phyloP scores from a whole-genome alignment of 2,329 filamentous ascomycete genomes.

The Fusarium longipes region DNA sequence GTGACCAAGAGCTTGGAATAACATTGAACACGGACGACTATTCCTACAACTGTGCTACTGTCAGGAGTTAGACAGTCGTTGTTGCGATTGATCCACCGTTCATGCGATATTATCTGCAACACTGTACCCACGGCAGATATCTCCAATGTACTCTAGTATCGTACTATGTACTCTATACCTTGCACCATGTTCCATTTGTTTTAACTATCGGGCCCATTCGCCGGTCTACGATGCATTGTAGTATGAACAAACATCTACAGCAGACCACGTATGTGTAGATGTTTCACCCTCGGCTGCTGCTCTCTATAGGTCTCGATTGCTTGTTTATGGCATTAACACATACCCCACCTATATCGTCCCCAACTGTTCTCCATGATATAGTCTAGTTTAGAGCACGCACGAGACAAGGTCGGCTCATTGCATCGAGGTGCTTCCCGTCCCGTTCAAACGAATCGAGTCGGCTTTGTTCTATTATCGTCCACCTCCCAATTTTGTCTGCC shows the following conservation, averaged over 20 bases:
- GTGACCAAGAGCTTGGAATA: conserved; percentile 14
- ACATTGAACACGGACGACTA: neutral
- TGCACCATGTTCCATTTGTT: conserved; percentile 14
- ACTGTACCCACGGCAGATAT: neutral
- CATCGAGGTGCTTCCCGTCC: conserved; percentile 29
- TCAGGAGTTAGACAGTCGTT: neutral
- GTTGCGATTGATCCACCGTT: conserved; percentile 26
- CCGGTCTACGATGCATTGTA: neutral
- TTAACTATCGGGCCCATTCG: neutral
- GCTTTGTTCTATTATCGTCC: conserved; percentile 17
- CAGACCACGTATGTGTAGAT: neutral
- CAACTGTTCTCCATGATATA: neutral
- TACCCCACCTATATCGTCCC: neutral
- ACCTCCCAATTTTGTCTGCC: neutral
- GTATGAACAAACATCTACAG: conserved; percentile 11
- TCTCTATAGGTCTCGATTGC: neutral
- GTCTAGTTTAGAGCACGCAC: conserved; percentile 6
- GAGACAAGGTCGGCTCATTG: conserved; percentile 26
- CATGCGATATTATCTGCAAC: conserved; percentile 9
- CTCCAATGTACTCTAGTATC: neutral
- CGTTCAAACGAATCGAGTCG: conserved; percentile 9
- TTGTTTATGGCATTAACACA: conserved; percentile 1
- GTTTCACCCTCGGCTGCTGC: conserved; percentile 6
- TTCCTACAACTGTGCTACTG: neutral
- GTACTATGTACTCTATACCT: neutral